Base-by-base conservation (phyloP, 2,329 filamentous ascomycete genomes). In the Alternaria metachromatica region DNA sequence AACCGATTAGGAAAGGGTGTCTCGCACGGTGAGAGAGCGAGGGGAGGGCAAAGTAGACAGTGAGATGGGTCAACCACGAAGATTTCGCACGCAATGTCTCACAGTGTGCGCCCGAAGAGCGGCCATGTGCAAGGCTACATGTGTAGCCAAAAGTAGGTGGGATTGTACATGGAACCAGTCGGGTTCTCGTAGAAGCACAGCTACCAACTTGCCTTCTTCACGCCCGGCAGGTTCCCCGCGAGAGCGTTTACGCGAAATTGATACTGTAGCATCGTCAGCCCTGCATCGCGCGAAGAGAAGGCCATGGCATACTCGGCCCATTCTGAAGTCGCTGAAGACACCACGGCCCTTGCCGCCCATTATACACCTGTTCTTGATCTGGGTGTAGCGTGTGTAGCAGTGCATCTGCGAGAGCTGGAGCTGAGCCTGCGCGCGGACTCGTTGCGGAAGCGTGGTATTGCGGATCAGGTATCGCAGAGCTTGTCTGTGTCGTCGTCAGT, bases 201-300 rank as follows among this genome's bases (percentile, higher is more conserved):
- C 51, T 92, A 99, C 96, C 96, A 99, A 82, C 92, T 96, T 54
- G 96, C 96, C 85, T 97, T 97, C 87, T 90, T 93, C 59, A 99
- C 96, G 74, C 96, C 96, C 0, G 96, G 95, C 57, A 99, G 80
- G 65, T 93, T 89, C 55, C 96, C 96, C 30, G 87, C 90, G 67
- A 97, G 83, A 18, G 96, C 96, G 80, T 97, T 90, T 82, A 96
- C 85, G 80, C 96, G 89, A 84, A 99, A 99, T 84, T 95, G 93
- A 81, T 87, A 99, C 95, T 98, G 62, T 12, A n/a, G 13, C 20
- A 33, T 15, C n/a, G 56, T 75, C 67, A 71, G 75, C 61, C 45
- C 15, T 28, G 15, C 23, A 1, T 21, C 21, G 15, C 9, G 6
- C 12, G 3, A 26, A 21, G 7, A 49, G 6, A 12, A 13, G 13